Percentiles rank a stretch among this genome's conserved stretches.
phyloP scores from a whole-genome alignment of 2,329 filamentous ascomycete species.

The Remersonia thermophila region DNA sequence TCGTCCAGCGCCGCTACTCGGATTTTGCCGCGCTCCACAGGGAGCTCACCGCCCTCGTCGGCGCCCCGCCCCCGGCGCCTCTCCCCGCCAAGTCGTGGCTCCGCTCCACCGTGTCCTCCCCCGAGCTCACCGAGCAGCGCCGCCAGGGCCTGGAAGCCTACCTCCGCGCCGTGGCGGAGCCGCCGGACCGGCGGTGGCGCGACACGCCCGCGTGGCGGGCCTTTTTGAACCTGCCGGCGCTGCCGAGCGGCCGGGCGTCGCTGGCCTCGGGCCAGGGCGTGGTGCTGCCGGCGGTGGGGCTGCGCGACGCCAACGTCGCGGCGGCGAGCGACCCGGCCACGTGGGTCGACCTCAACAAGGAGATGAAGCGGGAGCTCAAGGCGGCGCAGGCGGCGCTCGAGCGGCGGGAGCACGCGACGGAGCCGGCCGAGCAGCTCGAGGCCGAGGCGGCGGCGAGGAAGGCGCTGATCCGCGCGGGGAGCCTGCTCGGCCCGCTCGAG shows the following conservation, averaged over 20 bases:
- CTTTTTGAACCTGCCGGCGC: constrained; percentile 57
- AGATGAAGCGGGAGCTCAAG: constrained; percentile 68
- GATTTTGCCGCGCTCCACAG: constrained; percentile 61
- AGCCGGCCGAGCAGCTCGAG: constrained; percentile 31
- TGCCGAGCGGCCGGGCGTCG: constrained; percentile 13
- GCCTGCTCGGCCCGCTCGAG: constrained; percentile 49
- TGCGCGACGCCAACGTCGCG: constrained; percentile 25
- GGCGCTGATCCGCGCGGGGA: constrained; percentile 55
- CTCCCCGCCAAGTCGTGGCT: constrained; percentile 69
- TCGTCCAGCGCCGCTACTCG: constrained; percentile 70
- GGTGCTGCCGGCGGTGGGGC: constrained; percentile 24
- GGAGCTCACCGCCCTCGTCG: constrained; percentile 46
- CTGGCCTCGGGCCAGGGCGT: constrained; percentile 14
- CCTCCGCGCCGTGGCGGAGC: constrained; percentile 57
- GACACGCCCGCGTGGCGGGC: constrained; percentile 59
- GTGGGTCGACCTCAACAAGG: constrained; percentile 65
- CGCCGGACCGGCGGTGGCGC: constrained; percentile 65
- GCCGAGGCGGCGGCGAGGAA: constrained; percentile 64
- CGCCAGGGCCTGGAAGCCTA: constrained; percentile 58
- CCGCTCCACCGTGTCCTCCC: constrained; percentile 55
- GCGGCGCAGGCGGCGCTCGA: constrained; percentile 51
- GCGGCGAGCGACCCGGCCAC: constrained; percentile 48
- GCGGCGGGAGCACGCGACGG: constrained; percentile 48
- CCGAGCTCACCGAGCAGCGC: constrained; percentile 59
- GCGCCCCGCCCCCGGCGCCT: constrained; percentile 50